Evolutionary conservation across 768 basidiomycete species (phyloP).

Genomic region (Psilocybe cyanescens): DNA sequence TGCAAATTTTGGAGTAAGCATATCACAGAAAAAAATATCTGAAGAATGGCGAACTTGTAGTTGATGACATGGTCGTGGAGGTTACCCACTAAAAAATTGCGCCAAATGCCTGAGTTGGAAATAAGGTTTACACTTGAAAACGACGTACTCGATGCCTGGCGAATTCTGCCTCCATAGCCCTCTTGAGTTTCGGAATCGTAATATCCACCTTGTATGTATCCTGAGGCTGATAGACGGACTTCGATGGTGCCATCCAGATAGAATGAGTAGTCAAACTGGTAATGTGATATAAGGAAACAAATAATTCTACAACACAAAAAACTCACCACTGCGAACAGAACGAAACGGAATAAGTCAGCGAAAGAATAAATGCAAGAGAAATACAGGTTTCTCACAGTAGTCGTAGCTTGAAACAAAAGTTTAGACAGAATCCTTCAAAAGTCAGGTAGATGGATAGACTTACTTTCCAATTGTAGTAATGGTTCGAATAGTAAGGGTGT

Average conservation of each 20-base stretch:
- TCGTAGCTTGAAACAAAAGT: constrained; percentile 47
- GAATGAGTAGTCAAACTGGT: constrained; percentile 68
- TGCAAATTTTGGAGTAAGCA: constrained; percentile 11
- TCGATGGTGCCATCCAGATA: constrained; percentile 70
- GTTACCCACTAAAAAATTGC: constrained; percentile 51
- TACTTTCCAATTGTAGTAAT: constrained; percentile 69
- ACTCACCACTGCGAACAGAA: constrained; percentile 31
- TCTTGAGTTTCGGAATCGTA: constrained; percentile 52
- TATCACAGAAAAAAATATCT: neutral
- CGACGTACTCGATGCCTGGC: constrained; percentile 54
- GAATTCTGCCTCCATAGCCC: constrained; percentile 58
- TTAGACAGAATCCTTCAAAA: neutral
- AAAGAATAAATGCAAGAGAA: neutral
- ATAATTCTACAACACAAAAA: neutral
- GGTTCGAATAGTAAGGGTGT: constrained; percentile 57
- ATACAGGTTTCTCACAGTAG: constrained; percentile 43
- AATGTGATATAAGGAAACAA: neutral
- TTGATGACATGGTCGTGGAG: constrained; percentile 74
- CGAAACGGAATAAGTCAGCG: neutral
- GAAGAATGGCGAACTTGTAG: constrained; percentile 42
- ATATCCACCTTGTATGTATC: constrained; percentile 68
- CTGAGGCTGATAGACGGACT: constrained; percentile 68
- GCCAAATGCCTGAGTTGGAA: neutral
- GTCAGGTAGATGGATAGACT: constrained; percentile 23
- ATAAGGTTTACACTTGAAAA: neutral